Evolutionary conservation across 345 rosid species (phyloP).

Genomic region (Rhodomyrtus tomentosa): DNA sequence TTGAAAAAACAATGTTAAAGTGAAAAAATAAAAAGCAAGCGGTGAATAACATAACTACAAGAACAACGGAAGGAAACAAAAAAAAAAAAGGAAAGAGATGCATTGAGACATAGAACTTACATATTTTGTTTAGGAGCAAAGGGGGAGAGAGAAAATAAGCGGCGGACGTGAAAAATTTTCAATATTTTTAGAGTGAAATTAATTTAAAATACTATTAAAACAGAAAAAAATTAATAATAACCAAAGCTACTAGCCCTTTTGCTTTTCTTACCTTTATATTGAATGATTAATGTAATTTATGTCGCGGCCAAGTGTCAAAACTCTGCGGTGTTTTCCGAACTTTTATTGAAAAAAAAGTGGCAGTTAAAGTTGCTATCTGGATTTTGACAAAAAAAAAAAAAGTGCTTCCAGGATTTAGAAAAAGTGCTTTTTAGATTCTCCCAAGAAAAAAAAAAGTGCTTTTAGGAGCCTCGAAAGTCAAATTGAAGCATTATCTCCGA

Average conservation of each 20-base stretch:
- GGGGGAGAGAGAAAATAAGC: not conserved
- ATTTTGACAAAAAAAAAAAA: too few relatives aligned
- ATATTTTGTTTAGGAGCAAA: not conserved
- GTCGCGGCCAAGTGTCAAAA: not conserved
- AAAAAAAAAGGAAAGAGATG: not conserved
- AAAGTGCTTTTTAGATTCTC: too few relatives aligned
- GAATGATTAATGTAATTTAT: not conserved
- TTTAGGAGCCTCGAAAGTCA: not conserved
- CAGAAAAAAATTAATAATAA: not conserved
- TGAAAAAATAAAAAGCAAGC: not conserved
- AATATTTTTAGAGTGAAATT: not conserved
- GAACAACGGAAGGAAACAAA: not conserved
- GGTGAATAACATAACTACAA: not conserved
- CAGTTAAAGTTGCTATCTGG: too few relatives aligned
- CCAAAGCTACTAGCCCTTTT: fast-evolving
- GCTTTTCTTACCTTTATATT: not conserved
- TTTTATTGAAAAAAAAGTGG: too few relatives aligned
- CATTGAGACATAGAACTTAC: not conserved
- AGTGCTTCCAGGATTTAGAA: not conserved
- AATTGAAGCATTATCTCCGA: not conserved
- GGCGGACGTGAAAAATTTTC: not conserved
- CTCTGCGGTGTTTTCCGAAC: not conserved
- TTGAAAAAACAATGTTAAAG: not conserved
- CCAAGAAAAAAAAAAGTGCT: too few relatives aligned
- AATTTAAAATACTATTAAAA: not conserved